These are phyloP conservation scores for Paramecium biaurelia DNA, from an alignment of 73 alveolate species.

Conservation along the genomic window DNA sequence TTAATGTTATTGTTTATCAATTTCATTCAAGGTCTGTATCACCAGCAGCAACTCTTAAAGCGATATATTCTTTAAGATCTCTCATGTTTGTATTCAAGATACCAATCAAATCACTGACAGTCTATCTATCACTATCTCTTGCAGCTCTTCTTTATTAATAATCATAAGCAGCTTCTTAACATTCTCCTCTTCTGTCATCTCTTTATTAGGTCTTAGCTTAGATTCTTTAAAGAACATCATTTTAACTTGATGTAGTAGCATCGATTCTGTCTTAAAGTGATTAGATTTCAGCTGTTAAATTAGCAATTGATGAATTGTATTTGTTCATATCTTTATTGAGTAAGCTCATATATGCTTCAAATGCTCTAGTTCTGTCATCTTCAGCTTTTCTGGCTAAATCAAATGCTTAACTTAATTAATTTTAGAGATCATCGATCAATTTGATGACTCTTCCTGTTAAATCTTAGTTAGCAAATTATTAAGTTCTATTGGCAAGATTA, in stretches of 20 bases:
- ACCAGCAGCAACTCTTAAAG: constrained; percentile 53
- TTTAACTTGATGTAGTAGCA: not conserved
- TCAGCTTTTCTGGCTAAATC: constrained; percentile 60
- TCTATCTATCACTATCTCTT: constrained; percentile 32
- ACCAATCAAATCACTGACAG: constrained; percentile 31
- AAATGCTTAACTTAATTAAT: constrained; percentile 44
- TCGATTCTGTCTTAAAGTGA: constrained; percentile 44
- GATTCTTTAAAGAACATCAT: constrained; percentile 34
- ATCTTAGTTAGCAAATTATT: constrained; percentile 27
- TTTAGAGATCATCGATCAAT: constrained; percentile 58
- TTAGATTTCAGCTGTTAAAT: constrained; percentile 53
- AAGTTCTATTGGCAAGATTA: constrained; percentile 24
- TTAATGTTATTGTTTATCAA: not conserved
- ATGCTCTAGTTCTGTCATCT: constrained; percentile 52
- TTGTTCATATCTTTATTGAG: constrained; percentile 54
- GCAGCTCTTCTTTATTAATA: constrained; percentile 61
- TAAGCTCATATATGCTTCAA: not conserved
- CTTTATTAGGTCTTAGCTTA: constrained; percentile 55
- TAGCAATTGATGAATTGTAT: constrained; percentile 55
- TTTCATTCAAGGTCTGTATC: constrained; percentile 24
- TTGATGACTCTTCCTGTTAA: constrained; percentile 48
- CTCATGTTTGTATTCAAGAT: constrained; percentile 12
- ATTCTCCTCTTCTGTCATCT: constrained; percentile 65
- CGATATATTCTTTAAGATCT: constrained; percentile 49
- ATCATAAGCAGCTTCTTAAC: constrained; percentile 60